Conservation (phyloP, 305 asterid species). For the Vinca major region DNA sequence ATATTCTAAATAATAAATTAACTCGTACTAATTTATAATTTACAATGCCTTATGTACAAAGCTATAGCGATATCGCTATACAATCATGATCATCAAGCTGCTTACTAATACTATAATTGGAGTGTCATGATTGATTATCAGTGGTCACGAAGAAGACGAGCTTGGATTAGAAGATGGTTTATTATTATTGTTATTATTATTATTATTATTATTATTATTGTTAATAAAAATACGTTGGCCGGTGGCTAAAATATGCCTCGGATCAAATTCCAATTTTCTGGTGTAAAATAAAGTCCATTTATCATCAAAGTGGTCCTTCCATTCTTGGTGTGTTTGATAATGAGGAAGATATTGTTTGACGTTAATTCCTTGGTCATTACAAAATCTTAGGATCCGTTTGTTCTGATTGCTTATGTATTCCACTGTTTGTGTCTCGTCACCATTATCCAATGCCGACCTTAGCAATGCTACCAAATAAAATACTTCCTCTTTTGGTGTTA, state of each 20-base stretch:
- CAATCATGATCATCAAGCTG: not conserved
- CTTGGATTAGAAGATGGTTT: conserved; percentile 26
- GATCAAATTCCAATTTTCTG: conserved; percentile 55
- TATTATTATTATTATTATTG: too few species aligned
- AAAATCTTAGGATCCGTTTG: conserved; percentile 39
- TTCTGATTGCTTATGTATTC: conserved; percentile 48
- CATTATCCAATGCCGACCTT: conserved; percentile 48
- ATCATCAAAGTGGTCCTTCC: conserved; percentile 57
- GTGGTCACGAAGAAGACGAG: conserved; percentile 27
- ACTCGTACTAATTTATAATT: not conserved
- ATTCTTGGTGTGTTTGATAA: conserved; percentile 50
- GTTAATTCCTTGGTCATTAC: conserved; percentile 34
- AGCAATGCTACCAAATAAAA: conserved; percentile 66
- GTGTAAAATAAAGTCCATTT: conserved; percentile 41
- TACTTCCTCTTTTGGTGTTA: conserved; percentile 60
- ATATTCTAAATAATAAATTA: too few species aligned
- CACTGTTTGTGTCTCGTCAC: conserved; percentile 43
- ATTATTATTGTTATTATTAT: not conserved
- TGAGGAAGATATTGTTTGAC: conserved; percentile 73
- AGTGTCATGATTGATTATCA: not conserved
- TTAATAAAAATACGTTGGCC: conserved; percentile 52
- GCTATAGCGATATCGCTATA: not conserved
- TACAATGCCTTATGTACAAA: conserved; percentile 5
- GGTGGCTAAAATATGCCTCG: conserved; percentile 46
- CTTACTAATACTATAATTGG: not conserved